A percentile compares a stretch with the other conserved stretches of the same genome.
These are phyloP conservation scores for Solanum ossicruentum DNA, from an alignment of 257 asterid genomes.

Conservation along the genomic window DNA sequence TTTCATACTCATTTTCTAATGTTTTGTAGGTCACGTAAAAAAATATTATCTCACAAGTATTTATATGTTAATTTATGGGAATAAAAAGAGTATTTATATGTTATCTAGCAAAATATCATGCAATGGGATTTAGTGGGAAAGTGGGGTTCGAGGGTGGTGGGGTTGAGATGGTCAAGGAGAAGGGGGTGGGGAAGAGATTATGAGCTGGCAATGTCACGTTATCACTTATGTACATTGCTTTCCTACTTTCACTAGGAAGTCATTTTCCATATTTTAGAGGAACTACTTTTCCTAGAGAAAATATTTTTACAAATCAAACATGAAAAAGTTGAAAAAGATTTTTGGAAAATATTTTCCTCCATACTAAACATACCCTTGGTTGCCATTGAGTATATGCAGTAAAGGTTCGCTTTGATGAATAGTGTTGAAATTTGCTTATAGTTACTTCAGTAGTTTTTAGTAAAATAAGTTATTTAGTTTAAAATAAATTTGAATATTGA, in stretches of 20 bases:
- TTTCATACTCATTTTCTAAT: too few relatives aligned
- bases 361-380: background rate
- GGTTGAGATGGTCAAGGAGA: background rate
- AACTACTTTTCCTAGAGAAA: background rate
- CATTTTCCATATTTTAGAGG: background rate
- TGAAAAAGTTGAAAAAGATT: background rate
- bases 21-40: background rate
- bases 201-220: background rate
- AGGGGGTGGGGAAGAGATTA: background rate
- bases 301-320: background rate
- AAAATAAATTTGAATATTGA: too few relatives aligned
- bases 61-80: too few relatives aligned
- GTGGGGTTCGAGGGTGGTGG: background rate
- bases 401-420: background rate
- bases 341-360: background rate
- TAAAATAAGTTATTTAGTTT: too few relatives aligned
- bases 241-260: background rate
- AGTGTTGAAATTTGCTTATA: too few relatives aligned
- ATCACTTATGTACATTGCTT: background rate
- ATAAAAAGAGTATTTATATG: too few relatives aligned
- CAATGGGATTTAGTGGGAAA: background rate
- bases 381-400: background rate
- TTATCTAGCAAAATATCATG: background rate
- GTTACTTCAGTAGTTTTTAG: too few relatives aligned
- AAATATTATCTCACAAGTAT: too few relatives aligned